Evolutionary conservation across 805 yeast genomes (phyloP).

Genomic region (Brettanomyces nanus): DNA sequence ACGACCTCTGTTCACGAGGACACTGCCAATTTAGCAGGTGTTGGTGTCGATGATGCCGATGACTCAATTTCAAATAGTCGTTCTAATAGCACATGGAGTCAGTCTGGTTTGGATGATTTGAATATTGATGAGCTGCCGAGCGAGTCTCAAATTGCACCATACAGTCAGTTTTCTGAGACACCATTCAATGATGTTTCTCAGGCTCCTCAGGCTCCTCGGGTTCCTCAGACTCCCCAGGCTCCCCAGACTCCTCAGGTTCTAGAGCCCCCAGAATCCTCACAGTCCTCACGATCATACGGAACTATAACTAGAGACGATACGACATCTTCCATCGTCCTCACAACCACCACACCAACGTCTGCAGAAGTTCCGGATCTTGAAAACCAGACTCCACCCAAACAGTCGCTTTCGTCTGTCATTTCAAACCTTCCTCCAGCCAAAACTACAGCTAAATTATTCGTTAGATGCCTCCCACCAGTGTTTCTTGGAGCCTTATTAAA

Average conservation of each 20-base stretch:
- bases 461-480: constrained; percentile 65
- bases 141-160: not conserved
- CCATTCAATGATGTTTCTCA: not conserved
- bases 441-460: constrained; percentile 19
- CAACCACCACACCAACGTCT: not conserved
- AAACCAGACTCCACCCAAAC: not conserved
- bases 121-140: too few species aligned
- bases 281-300: not conserved
- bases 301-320: not conserved
- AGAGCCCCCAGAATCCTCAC: not conserved
- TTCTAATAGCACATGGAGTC: not conserved
- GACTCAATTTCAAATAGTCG: not conserved
- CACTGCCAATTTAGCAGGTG: constrained; percentile 47
- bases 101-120: not conserved
- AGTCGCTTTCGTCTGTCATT: not conserved
- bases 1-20: constrained; percentile 47
- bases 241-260: not conserved
- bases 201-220: not conserved
- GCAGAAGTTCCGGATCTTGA: not conserved
- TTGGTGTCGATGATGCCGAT: constrained; percentile 38
- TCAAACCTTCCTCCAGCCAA: not conserved
- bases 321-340: too few species aligned
- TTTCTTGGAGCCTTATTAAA: constrained; percentile 78
- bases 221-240: not conserved
- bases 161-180: not conserved